Evolutionary conservation across 2,329 filamentous ascomycete species (phyloP).

Genomic region (Penicillium thymicola): DNA sequence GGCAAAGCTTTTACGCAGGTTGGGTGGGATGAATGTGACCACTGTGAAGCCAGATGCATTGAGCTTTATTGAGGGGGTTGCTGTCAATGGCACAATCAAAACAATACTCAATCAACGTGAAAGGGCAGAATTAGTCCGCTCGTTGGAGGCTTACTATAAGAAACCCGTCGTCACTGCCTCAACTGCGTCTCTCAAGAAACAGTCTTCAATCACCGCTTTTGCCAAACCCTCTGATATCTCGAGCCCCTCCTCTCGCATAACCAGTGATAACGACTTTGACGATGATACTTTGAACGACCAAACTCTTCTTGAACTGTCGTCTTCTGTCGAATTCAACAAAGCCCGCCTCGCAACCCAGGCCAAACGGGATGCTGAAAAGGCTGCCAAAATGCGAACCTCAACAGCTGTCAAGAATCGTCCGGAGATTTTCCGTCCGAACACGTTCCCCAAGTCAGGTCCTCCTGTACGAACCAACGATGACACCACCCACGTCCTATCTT

Average conservation of each 20-base stretch:
- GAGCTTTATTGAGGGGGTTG: slow-evolving; percentile 54
- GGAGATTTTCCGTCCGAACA: slow-evolving; percentile 19
- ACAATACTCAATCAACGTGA: slow-evolving; percentile 81
- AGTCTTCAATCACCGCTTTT: slow-evolving; percentile 42
- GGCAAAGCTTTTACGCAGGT: slow-evolving; percentile 74
- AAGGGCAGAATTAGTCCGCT: slow-evolving; percentile 72
- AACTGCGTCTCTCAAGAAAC: slow-evolving; percentile 43
- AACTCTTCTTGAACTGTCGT: slow-evolving; percentile 40
- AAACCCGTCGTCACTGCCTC: slow-evolving; percentile 44
- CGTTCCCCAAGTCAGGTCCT: slow-evolving; percentile 22
- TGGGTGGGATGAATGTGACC: slow-evolving; percentile 72
- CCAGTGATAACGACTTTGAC: slow-evolving; percentile 41
- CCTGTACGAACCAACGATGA: slow-evolving; percentile 29
- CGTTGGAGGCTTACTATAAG: slow-evolving; percentile 54
- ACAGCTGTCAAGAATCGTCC: slow-evolving; percentile 18
- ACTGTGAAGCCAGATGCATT: slow-evolving; percentile 65
- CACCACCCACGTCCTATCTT: slow-evolving; percentile 48
- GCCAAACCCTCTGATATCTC: slow-evolving; percentile 36
- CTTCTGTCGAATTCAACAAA: slow-evolving; percentile 44
- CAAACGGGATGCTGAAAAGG: slow-evolving; percentile 28
- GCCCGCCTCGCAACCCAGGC: slow-evolving; percentile 31
- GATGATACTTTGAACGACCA: slow-evolving; percentile 40
- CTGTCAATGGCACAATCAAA: slow-evolving; percentile 56
- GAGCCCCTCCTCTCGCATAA: slow-evolving; percentile 31
- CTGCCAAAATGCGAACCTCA: slow-evolving; percentile 19